Conservation (phyloP, 2,329 filamentous ascomycete genomes). For the Gnomoniopsis sp. region DNA sequence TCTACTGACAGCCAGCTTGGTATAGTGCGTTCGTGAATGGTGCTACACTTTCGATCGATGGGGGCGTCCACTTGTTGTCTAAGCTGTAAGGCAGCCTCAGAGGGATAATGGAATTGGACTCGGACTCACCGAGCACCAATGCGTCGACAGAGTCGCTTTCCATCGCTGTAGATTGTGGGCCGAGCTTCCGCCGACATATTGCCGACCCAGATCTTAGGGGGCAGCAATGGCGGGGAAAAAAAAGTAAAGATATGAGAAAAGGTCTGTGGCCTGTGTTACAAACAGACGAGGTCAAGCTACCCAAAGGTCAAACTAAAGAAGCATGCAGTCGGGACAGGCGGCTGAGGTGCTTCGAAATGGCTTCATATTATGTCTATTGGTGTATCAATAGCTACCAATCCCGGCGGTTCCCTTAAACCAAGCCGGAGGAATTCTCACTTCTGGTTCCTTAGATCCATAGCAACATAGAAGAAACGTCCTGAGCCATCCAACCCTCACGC, state of each 20-base stretch:
- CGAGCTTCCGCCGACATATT: no score
- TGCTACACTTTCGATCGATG: conserved; percentile 61
- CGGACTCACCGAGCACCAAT: no score
- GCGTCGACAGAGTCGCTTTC: no score
- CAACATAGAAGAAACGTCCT: not conserved
- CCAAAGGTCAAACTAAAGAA: not conserved
- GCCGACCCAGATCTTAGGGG: no score
- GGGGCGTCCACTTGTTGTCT: conserved; percentile 45
- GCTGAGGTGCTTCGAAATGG: not conserved
- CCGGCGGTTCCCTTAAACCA: not conserved
- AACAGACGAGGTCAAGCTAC: no score
- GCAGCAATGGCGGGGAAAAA: no score
- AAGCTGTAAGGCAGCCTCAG: conserved; percentile 41
- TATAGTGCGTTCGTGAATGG: conserved; percentile 58
- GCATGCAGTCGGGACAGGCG: not conserved
- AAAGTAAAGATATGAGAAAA: no score
- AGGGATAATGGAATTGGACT: no score
- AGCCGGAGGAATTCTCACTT: not conserved
- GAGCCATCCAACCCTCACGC: not conserved
- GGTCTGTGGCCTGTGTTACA: no score
- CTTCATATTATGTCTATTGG: not conserved
- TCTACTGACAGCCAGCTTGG: not conserved
- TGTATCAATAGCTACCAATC: no score
- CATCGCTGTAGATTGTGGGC: no score
- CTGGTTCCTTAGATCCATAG: no score